Evolutionary conservation across 2,329 filamentous ascomycete genomes (phyloP).

Genomic region (Microcyclosporella mali): DNA sequence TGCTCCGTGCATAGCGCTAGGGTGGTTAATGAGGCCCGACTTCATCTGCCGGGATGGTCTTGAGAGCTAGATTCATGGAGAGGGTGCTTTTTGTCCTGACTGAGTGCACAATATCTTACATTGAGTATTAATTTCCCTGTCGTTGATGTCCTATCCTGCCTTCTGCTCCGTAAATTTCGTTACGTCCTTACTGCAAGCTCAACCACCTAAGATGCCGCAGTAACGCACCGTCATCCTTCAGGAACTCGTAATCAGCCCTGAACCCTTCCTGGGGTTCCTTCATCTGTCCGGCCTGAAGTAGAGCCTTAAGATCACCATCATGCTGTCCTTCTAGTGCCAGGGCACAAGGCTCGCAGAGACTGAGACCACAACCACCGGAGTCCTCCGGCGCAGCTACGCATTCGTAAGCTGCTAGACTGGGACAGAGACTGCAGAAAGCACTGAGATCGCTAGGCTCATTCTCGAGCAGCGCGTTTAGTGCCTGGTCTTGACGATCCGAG

Average conservation of each 20-base stretch:
- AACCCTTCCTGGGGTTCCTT: constrained; percentile 20
- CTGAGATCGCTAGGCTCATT: constrained; percentile 8
- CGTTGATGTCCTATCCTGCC: neutral
- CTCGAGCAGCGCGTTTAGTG: constrained; percentile 21
- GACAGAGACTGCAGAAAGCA: constrained; percentile 40
- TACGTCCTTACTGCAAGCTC: neutral
- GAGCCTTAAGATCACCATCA: constrained; percentile 19
- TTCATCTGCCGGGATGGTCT: neutral
- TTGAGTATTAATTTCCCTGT: neutral
- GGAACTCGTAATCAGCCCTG: constrained; percentile 32
- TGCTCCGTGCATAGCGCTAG: neutral
- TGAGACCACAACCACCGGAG: constrained; percentile 27
- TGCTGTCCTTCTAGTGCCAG: constrained; percentile 15
- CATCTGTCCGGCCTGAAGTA: constrained; percentile 19
- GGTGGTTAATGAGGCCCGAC: neutral
- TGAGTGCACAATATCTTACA: neutral
- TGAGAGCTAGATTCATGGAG: neutral
- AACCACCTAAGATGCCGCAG: constrained; percentile 14
- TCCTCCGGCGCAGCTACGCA: constrained; percentile 25
- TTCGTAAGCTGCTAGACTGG: constrained; percentile 33
- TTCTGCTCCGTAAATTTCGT: neutral
- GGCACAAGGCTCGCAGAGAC: constrained; percentile 29
- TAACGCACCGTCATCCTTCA: constrained; percentile 30
- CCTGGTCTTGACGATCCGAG: constrained; percentile 5
- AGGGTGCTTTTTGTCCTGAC: neutral